Conservation (phyloP, 2,329 filamentous ascomycete species). For the Ascomycota sp. region DNA sequence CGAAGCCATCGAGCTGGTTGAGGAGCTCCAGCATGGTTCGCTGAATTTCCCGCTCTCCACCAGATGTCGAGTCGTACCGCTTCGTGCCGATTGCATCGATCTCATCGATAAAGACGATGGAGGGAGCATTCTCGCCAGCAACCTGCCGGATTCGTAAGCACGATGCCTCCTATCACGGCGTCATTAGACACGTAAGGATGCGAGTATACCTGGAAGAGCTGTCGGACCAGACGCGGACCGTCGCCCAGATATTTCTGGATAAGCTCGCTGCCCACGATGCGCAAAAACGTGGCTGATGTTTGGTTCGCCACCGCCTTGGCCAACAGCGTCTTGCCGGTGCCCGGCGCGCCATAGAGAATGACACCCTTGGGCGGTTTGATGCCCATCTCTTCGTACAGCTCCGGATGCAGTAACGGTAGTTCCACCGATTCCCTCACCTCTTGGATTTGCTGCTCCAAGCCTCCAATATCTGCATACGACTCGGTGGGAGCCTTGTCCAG, state of each 20-base stretch:
- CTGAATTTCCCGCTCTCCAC: slow-evolving; percentile 91
- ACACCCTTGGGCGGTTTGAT: slow-evolving; percentile 99
- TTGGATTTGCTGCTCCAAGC: slow-evolving; percentile 83
- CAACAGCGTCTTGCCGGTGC: slow-evolving; percentile 86
- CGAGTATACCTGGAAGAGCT: slow-evolving; percentile 60
- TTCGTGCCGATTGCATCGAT: slow-evolving; percentile 98
- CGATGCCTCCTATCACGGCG: slow-evolving; percentile 4
- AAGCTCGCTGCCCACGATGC: slow-evolving; percentile 88
- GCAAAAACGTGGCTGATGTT: slow-evolving; percentile 93
- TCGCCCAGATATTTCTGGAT: slow-evolving; percentile 98
- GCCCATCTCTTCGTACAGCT: slow-evolving; percentile 98
- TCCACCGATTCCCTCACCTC: slow-evolving; percentile 96
- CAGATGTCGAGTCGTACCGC: slow-evolving; percentile 91
- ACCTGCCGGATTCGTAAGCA: slow-evolving; percentile 29
- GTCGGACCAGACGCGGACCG: slow-evolving; percentile 78
- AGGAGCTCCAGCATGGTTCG: slow-evolving; percentile 95
- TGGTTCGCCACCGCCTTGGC: slow-evolving; percentile 97
- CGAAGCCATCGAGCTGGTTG: slow-evolving; percentile 95
- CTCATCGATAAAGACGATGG: slow-evolving; percentile 97
- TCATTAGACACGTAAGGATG: too few species aligned
- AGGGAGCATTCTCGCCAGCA: slow-evolving; percentile 83
- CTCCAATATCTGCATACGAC: slow-evolving; percentile 95
- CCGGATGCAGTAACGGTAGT: slow-evolving; percentile 78
- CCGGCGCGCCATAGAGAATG: slow-evolving; percentile 89
- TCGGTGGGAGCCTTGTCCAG: slow-evolving; percentile 96